A percentile compares a stretch with the other conserved stretches of the same genome.
phyloP scores from a whole-genome alignment of 495 filamentous ascomycete species.

The Aspergillus bridgeri region DNA sequence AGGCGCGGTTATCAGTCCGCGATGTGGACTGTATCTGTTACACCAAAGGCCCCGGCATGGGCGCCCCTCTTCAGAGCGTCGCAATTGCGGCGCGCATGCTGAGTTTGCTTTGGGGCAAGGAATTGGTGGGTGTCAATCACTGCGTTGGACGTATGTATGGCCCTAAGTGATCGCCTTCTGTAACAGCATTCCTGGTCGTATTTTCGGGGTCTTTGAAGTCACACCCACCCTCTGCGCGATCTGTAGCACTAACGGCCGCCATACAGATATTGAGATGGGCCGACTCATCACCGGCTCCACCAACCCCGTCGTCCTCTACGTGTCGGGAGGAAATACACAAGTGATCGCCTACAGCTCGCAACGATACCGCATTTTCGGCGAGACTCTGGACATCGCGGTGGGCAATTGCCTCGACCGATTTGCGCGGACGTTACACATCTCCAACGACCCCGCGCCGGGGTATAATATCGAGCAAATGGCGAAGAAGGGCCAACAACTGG shows the following conservation, averaged over 20 bases:
- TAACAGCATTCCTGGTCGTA: neutral
- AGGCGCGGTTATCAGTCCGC: constrained; percentile 55
- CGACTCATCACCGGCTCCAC: constrained; percentile 83
- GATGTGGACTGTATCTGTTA: constrained; percentile 92
- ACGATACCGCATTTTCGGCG: constrained; percentile 95
- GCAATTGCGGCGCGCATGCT: constrained; percentile 83
- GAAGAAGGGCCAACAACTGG: constrained; percentile 66
- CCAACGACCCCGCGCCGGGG: constrained; percentile 93
- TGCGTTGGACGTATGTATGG: constrained; percentile 77
- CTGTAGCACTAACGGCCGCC: constrained; percentile 10
- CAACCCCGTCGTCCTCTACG: constrained; percentile 96
- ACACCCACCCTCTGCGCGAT: neutral
- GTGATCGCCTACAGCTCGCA: constrained; percentile 95
- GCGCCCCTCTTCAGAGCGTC: constrained; percentile 85
- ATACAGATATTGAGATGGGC: constrained; percentile 89
- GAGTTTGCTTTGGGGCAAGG: constrained; percentile 79
- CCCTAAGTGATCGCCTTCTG: neutral
- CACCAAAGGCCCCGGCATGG: constrained; percentile 95
- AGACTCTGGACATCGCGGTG: constrained; percentile 95
- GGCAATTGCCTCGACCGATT: constrained; percentile 97
- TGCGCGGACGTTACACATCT: constrained; percentile 82
- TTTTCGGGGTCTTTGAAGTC: neutral
- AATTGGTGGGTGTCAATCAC: constrained; percentile 90
- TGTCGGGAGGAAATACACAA: constrained; percentile 95
- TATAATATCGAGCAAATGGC: constrained; percentile 98